Percentiles rank a stretch among this genome's conserved stretches.
Conservation (phyloP, 495 filamentous ascomycete genomes). For the Aspergillus steynii region DNA sequence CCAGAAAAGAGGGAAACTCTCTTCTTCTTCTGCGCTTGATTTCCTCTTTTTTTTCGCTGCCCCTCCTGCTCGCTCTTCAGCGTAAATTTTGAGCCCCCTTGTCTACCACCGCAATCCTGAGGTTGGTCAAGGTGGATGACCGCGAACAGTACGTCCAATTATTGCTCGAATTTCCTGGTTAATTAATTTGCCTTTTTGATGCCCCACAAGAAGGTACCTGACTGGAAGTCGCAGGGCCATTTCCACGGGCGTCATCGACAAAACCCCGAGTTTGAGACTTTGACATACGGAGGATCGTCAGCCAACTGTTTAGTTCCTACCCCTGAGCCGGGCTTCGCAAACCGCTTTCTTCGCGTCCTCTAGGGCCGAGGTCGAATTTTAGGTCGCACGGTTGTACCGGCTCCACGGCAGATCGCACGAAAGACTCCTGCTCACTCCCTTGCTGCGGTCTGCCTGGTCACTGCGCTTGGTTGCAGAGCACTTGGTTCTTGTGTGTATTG, state of each 20-base stretch:
- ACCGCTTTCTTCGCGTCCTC: slow-evolving; percentile 6
- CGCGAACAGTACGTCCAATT: background rate
- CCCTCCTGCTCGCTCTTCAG: too few relatives aligned
- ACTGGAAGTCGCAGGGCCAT: background rate
- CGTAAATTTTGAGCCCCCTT: too few relatives aligned
- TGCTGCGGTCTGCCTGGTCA: background rate
- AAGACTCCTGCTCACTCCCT: slow-evolving; percentile 4
- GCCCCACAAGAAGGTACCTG: background rate
- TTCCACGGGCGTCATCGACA: slow-evolving; percentile 16
- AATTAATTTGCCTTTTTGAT: slow-evolving; percentile 5
- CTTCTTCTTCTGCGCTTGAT: background rate
- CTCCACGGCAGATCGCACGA: slow-evolving; percentile 22
- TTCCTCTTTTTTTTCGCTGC: background rate
- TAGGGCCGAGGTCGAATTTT: slow-evolving; percentile 22
- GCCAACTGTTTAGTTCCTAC: slow-evolving; percentile 14
- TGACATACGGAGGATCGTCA: slow-evolving; percentile 18
- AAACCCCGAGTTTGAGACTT: slow-evolving; percentile 15
- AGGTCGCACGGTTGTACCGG: slow-evolving; percentile 17
- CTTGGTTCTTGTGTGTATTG: slow-evolving; percentile 8
- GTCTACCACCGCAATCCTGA: background rate
- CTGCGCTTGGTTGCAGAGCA: background rate
- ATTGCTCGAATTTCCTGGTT: slow-evolving; percentile 7
- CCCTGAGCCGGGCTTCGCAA: slow-evolving; percentile 25
- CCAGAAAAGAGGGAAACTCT: background rate
- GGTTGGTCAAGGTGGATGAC: background rate